A percentile compares a stretch with the other conserved stretches of the same genome.
phyloP scores from a whole-genome alignment of 495 filamentous ascomycete species.

The Xylaria venustula region DNA sequence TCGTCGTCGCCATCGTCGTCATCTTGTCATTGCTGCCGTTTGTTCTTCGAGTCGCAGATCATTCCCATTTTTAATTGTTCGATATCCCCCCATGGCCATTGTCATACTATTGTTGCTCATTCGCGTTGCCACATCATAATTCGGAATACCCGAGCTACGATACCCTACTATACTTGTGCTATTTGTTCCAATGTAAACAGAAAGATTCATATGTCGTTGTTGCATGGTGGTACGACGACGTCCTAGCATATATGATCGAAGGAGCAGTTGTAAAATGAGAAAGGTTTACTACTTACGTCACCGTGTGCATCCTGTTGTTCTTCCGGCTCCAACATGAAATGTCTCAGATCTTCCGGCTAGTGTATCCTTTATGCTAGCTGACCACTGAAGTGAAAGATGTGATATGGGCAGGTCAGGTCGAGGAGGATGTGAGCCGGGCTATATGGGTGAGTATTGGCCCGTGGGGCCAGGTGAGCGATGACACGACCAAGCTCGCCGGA shows the following conservation, averaged over 20 bases:
- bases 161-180: slow-evolving; percentile 15
- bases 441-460: not conserved
- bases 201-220: slow-evolving; percentile 7
- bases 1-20: slow-evolving; percentile 24
- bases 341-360: not conserved
- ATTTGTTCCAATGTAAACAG: slow-evolving; percentile 9
- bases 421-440: not conserved
- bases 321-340: not conserved
- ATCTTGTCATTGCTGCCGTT: slow-evolving; percentile 11
- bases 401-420: slow-evolving; percentile 1
- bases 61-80: slow-evolving; percentile 20
- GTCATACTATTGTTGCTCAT: slow-evolving; percentile 12
- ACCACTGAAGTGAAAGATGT: not conserved
- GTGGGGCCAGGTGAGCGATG: not conserved
- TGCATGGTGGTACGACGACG: slow-evolving; percentile 2
- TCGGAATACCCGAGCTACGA: slow-evolving; percentile 16
- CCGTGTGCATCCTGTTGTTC: not conserved
- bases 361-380: not conserved
- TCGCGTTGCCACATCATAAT: slow-evolving; percentile 12
- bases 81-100: slow-evolving; percentile 17
- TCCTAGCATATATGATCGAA: not conserved
- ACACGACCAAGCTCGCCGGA: not conserved
- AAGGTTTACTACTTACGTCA: not conserved
- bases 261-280: not conserved
- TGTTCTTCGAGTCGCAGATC: slow-evolving; percentile 15